Evolutionary conservation across 805 yeast genomes (phyloP).

Genomic region (Hanseniaspora taiwanica): DNA sequence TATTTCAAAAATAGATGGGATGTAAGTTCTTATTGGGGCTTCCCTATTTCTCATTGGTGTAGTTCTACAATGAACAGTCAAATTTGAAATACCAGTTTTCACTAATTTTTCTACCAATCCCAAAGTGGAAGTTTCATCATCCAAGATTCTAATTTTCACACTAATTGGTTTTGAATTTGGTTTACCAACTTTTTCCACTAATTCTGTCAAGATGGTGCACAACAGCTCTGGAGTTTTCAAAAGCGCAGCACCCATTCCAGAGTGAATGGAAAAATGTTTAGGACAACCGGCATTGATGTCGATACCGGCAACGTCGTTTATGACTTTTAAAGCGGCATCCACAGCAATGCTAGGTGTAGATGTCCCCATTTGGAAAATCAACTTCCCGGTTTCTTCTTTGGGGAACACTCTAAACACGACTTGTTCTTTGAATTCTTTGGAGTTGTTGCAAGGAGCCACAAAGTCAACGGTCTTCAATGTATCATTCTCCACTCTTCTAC

Average conservation of each 20-base stretch:
- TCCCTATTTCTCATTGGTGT: conserved; percentile 82
- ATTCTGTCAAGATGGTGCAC: conserved; percentile 47
- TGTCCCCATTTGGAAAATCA: conserved; percentile 88
- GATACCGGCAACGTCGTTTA: conserved; percentile 79
- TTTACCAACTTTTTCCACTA: conserved; percentile 71
- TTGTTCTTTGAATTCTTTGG: conserved; percentile 27
- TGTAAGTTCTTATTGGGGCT: conserved; percentile 57
- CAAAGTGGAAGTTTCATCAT: conserved; percentile 46
- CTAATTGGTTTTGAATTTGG: conserved; percentile 72
- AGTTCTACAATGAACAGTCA: conserved; percentile 89
- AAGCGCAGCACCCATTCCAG: conserved; percentile 97
- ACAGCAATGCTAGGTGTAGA: conserved; percentile 77
- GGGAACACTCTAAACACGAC: conserved; percentile 70
- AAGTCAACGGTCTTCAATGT: conserved; percentile 50
- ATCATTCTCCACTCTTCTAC: conserved; percentile 50
- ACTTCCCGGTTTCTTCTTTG: conserved; percentile 41
- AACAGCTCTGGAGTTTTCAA: conserved; percentile 69
- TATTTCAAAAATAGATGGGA: conserved; percentile 45
- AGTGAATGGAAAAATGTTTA: conserved; percentile 83
- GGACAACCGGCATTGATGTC: conserved; percentile 97
- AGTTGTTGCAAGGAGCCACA: conserved; percentile 24
- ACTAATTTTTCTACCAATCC: conserved; percentile 43
- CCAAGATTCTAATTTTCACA: conserved; percentile 76
- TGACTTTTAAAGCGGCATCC: conserved; percentile 69
- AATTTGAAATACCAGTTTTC: conserved; percentile 68